Conservation (phyloP, 768 basidiomycete genomes). For the Naematelia aurantialba region DNA sequence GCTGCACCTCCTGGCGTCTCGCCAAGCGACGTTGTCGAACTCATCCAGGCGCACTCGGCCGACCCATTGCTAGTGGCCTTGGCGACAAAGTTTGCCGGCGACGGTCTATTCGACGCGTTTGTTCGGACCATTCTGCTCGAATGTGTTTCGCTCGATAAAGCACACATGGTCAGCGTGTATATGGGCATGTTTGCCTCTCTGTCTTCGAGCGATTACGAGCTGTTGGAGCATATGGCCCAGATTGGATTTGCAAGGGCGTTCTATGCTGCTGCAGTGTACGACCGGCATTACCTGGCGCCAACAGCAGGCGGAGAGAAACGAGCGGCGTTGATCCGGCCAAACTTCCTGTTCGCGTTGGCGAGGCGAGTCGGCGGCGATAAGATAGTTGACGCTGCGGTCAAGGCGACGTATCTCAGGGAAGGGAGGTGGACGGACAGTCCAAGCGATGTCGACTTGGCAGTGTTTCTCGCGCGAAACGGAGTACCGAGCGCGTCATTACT, state of each 20-base stretch:
- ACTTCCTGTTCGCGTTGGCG: slow-evolving; percentile 10
- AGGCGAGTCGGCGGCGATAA: slow-evolving; percentile 1
- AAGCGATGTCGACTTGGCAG: slow-evolving; percentile 8
- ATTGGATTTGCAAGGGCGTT: slow-evolving; percentile 21
- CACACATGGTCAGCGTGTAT: slow-evolving; percentile 69
- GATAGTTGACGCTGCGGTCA: neutral
- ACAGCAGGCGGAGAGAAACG: slow-evolving; percentile 8
- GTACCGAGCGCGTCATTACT: slow-evolving; percentile 24
- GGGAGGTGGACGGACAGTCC: neutral
- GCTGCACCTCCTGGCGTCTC: slow-evolving; percentile 65
- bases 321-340: slow-evolving; percentile 9
- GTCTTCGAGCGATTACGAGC: slow-evolving; percentile 18
- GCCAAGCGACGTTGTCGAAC: slow-evolving; percentile 71
- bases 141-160: slow-evolving; percentile 86
- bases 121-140: slow-evolving; percentile 57
- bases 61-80: slow-evolving; percentile 74
- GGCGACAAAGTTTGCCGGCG: slow-evolving; percentile 67
- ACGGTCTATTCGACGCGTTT: slow-evolving; percentile 51
- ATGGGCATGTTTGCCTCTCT: slow-evolving; percentile 68
- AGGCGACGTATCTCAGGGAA: slow-evolving; percentile 1
- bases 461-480: slow-evolving; percentile 14
- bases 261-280: slow-evolving; percentile 24
- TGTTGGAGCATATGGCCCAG: slow-evolving; percentile 15
- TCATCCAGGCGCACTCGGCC: slow-evolving; percentile 82
- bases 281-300: slow-evolving; percentile 13